Evolutionary conservation across 2,329 filamentous ascomycete species (phyloP).

Genomic region (Colletotrichum sp.): DNA sequence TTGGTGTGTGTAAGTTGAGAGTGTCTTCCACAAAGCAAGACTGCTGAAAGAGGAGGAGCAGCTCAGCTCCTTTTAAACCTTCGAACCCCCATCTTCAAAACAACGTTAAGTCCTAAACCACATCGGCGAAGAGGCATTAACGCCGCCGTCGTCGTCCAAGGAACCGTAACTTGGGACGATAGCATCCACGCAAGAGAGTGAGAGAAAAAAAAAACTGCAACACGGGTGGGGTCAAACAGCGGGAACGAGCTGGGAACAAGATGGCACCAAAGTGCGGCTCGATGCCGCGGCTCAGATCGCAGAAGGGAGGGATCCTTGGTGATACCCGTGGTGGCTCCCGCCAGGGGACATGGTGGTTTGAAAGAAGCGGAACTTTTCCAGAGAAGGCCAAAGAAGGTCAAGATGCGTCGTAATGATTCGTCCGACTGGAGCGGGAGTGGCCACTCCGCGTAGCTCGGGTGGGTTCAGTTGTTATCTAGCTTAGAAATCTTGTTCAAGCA

Average conservation of each 20-base stretch:
- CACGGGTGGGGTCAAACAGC: conserved; percentile 11
- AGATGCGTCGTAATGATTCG: conserved; percentile 5
- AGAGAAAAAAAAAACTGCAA: neutral
- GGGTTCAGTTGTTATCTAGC: neutral
- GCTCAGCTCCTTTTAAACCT: conserved; percentile 5
- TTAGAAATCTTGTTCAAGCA: conserved; percentile 8
- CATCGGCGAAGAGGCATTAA: conserved; percentile 17
- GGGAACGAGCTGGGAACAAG: conserved; percentile 8
- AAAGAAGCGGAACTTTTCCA: conserved; percentile 12
- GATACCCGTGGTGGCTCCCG: neutral
- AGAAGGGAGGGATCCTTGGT: neutral
- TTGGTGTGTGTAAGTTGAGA: neutral
- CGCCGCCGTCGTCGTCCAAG: conserved; percentile 12
- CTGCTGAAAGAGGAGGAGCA: neutral
- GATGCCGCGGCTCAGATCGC: conserved; percentile 10
- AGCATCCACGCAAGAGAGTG: neutral
- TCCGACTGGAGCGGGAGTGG: neutral
- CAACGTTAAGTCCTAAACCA: conserved; percentile 12
- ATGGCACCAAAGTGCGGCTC: conserved; percentile 11
- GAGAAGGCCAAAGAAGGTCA: conserved; percentile 3
- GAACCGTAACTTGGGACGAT: neutral
- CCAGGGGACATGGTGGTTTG: neutral
- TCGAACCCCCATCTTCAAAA: neutral
- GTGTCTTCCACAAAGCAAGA: neutral
- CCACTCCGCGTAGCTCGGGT: neutral